Evolutionary conservation across 495 filamentous ascomycete genomes (phyloP), one percentile per base, ranked within the genome.

Genomic region (Podospora pseudoanserina): DNA sequence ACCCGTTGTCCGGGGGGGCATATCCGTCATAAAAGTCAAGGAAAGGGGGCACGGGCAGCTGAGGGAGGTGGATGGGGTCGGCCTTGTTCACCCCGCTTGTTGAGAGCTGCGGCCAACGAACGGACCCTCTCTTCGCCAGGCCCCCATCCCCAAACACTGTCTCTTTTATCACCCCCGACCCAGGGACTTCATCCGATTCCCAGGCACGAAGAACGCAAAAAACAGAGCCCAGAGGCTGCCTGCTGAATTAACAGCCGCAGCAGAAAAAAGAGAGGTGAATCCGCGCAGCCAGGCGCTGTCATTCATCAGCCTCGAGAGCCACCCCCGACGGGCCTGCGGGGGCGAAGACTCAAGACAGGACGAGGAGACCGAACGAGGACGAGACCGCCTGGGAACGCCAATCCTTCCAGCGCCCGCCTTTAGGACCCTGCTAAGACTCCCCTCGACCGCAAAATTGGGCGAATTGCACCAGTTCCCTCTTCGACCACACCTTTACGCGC

Each of bases 391-490:
- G 55, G 55, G 55, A 26, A 26, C n/a, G 55, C 55, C 55, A 55
- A 61, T 66, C 64, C 34, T 44, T 64, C 68, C 68, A 69, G 62
- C 66, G 49, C 65, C 67, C 63, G 60, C 63, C 68, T 27, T 60
- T 53, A 61, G 39, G 39, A 49, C 39, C 39, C 39, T 49, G 39
- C 39, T 49, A 49, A 49, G 39, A 49, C 39, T 60, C 63, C 63
- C 65, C 54, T 58, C 60, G 53, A 67, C 59, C 56, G 20, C 68
- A 70, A 70, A 74, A 75, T 68, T 71, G 71, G 73, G 72, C 75
- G 75, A 77, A 78, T 78, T 77, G 72, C 65, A 72, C 67, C 68
- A 49, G 27, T 58, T 27, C 67, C 62, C 49, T 65, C n/a, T 63
- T 63, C 66, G 60, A 66, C 64, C 66, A 68, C 54, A 64, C 65